A percentile compares a stretch with the other conserved stretches of the same genome.
Evolutionary conservation across 208 protist species (phyloP).

Genomic region (Crithidia acanthocephali): DNA sequence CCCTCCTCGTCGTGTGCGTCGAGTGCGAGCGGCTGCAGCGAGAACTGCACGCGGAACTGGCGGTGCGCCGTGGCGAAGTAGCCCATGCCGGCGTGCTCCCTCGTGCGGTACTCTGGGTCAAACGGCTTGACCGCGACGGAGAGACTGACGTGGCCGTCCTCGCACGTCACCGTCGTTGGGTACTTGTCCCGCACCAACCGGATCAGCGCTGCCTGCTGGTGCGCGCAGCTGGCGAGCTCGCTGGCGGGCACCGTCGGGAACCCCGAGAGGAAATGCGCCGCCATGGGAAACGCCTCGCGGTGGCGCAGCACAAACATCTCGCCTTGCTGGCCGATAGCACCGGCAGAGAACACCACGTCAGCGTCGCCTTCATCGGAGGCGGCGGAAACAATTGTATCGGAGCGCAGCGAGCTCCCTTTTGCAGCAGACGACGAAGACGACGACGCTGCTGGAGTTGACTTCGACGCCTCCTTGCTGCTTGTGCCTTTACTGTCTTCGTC

Average conservation of each 20-base stretch:
- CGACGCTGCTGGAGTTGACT: not conserved
- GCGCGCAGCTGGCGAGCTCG: slow-evolving; percentile 27
- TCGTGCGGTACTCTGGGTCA: slow-evolving; percentile 46
- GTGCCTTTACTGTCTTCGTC: not conserved
- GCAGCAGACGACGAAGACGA: not conserved
- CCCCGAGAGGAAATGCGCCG: slow-evolving; percentile 43
- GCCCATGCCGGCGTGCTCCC: slow-evolving; percentile 33
- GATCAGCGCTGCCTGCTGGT: slow-evolving; percentile 28
- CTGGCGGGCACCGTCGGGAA: slow-evolving; percentile 25
- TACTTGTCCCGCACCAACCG: slow-evolving; percentile 31
- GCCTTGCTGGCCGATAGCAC: slow-evolving; percentile 48
- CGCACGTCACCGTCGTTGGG: slow-evolving; percentile 37
- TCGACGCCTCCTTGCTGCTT: not conserved
- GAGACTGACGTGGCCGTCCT: slow-evolving; percentile 60
- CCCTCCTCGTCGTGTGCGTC: not conserved
- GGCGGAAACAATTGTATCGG: not conserved
- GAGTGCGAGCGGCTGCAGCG: slow-evolving; percentile 20
- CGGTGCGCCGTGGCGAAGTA: slow-evolving; percentile 68
- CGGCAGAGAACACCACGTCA: slow-evolving; percentile 53
- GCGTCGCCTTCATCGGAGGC: slow-evolving; percentile 18
- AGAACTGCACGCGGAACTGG: slow-evolving; percentile 57
- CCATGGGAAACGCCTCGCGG: slow-evolving; percentile 47
- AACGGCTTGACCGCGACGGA: slow-evolving; percentile 54
- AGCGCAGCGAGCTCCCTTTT: not conserved
- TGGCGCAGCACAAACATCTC: slow-evolving; percentile 71